These are phyloP conservation scores for Elsinoe australis DNA, from an alignment of 2,329 filamentous ascomycete species.

Conservation along the genomic window DNA sequence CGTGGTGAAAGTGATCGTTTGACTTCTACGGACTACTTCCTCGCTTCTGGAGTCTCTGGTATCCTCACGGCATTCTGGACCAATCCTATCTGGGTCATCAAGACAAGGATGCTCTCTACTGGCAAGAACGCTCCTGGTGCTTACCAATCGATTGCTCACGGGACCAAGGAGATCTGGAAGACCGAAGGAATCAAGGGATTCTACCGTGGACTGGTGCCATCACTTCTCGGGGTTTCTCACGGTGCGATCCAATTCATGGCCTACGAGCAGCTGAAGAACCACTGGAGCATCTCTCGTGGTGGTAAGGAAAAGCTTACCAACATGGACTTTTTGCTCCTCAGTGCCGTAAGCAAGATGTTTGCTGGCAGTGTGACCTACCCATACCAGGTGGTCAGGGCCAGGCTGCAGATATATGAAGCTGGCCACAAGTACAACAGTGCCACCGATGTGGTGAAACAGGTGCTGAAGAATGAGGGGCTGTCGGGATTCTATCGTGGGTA, in stretches of 20 bases:
- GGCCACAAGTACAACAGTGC: slow-evolving; percentile 65
- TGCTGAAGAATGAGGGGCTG: slow-evolving; percentile 72
- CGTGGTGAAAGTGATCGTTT: slow-evolving; percentile 39
- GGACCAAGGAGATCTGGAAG: slow-evolving; percentile 57
- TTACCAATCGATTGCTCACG: slow-evolving; percentile 69
- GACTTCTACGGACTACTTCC: slow-evolving; percentile 66
- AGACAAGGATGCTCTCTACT: slow-evolving; percentile 91
- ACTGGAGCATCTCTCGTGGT: slow-evolving; percentile 41
- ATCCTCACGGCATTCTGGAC: slow-evolving; percentile 72
- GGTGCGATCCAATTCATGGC: slow-evolving; percentile 94
- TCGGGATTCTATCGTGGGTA: slow-evolving; percentile 82
- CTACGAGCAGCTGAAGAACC: slow-evolving; percentile 68
- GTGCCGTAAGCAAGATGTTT: slow-evolving; percentile 73
- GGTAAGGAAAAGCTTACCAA: slow-evolving; percentile 50
- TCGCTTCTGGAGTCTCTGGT: slow-evolving; percentile 63
- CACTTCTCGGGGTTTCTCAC: slow-evolving; percentile 79
- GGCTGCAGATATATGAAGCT: slow-evolving; percentile 83
- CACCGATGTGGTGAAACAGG: slow-evolving; percentile 61
- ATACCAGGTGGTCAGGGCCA: slow-evolving; percentile 82
- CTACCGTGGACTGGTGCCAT: slow-evolving; percentile 78
- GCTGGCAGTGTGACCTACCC: slow-evolving; percentile 89
- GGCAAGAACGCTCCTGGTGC: slow-evolving; percentile 66
- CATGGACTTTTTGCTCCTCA: slow-evolving; percentile 71
- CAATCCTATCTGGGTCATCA: slow-evolving; percentile 96
- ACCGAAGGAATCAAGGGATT: slow-evolving; percentile 72